Percentiles rank a stretch among this genome's conserved stretches.
Evolutionary conservation across 2,329 filamentous ascomycete species (phyloP).

Genomic region (Chalara sp.): DNA sequence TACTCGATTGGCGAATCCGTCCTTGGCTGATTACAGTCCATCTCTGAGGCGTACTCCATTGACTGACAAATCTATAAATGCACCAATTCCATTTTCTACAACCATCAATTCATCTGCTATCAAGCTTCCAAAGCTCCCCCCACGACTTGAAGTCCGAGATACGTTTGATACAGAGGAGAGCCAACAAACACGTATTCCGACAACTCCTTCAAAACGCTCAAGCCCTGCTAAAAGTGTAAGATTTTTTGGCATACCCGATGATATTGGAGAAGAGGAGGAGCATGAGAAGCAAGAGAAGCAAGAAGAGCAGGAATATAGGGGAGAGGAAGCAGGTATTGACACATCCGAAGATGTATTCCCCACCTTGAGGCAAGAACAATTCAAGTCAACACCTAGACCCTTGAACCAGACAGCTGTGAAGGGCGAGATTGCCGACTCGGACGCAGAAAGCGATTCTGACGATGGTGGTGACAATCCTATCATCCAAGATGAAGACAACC

Average conservation of each 20-base stretch:
- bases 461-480: background rate
- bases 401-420: conserved; percentile 3
- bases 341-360: background rate
- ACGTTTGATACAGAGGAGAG: conserved; percentile 19
- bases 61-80: conserved; percentile 17
- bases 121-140: conserved; percentile 15
- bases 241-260: conserved; percentile 14
- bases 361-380: background rate
- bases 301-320: no score
- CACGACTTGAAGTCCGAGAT: conserved; percentile 21
- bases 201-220: conserved; percentile 15
- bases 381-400: background rate
- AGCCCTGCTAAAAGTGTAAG: conserved; percentile 24
- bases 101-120: conserved; percentile 9
- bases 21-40: background rate
- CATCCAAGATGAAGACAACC: no score
- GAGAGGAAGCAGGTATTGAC: no score
- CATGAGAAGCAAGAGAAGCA: background rate
- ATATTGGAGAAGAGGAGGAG: conserved; percentile 2
- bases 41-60: conserved; percentile 9
- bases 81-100: conserved; percentile 17
- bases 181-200: conserved; percentile 7
- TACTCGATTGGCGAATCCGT: conserved; percentile 2
- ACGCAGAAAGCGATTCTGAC: conserved; percentile 15
- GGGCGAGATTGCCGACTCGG: conserved; percentile 23